Evolutionary conservation across 2,329 filamentous ascomycete genomes (phyloP).

Genomic region (Tolypocladium ovalisporum): DNA sequence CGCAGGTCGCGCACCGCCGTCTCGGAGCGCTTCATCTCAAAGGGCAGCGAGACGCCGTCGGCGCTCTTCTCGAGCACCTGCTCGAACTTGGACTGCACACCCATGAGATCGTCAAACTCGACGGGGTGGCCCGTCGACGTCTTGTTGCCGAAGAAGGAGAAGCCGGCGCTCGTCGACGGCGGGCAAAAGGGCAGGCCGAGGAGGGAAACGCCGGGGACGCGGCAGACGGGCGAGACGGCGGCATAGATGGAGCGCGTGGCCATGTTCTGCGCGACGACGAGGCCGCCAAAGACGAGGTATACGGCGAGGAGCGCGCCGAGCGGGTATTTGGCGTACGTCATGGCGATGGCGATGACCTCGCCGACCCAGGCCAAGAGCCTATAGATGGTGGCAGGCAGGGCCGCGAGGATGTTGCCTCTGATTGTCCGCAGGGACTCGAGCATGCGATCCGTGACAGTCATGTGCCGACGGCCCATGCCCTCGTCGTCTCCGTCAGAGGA

Average conservation of each 20-base stretch:
- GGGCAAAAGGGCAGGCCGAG: constrained; percentile 56
- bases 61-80: constrained; percentile 59
- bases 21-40: constrained; percentile 72
- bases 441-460: not conserved
- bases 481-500: constrained; percentile 5
- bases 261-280: constrained; percentile 51
- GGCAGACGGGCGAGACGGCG: constrained; percentile 59
- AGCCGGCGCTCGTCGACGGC: constrained; percentile 8
- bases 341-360: constrained; percentile 45
- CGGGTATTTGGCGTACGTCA: constrained; percentile 53
- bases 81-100: constrained; percentile 65
- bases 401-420: constrained; percentile 20
- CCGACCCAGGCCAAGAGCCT: constrained; percentile 36
- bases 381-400: constrained; percentile 26
- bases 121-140: constrained; percentile 22
- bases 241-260: constrained; percentile 48
- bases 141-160: constrained; percentile 4
- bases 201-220: constrained; percentile 52
- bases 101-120: constrained; percentile 67
- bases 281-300: constrained; percentile 47
- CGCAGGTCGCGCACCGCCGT: constrained; percentile 63
- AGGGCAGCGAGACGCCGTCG: constrained; percentile 54
- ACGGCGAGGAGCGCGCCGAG: constrained; percentile 50
- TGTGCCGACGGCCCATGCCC: constrained; percentile 4
- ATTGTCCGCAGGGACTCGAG: constrained; percentile 4